Evolutionary conservation across 345 rosid genomes (phyloP).

Genomic region (Crucihimalaya himalaica): DNA sequence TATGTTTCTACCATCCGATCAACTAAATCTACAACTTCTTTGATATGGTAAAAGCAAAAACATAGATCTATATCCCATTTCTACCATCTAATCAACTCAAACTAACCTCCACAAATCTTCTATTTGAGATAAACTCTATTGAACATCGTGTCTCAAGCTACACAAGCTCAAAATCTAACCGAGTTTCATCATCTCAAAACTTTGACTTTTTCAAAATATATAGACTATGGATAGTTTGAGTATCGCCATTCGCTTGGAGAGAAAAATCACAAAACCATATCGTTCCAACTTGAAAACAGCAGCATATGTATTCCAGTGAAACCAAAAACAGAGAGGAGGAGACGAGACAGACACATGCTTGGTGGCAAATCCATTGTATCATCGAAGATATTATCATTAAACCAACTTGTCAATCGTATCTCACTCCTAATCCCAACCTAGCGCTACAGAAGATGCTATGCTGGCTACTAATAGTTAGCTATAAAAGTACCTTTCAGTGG

Average conservation of each 20-base stretch:
- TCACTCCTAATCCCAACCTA: background rate
- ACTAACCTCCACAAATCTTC: background rate
- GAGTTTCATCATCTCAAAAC: background rate
- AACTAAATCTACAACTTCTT: background rate
- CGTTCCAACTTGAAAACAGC: background rate
- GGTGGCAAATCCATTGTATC: background rate
- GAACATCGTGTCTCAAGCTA: background rate
- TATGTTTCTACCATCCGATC: background rate
- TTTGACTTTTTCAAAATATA: background rate
- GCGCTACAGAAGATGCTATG: background rate
- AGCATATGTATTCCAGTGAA: background rate
- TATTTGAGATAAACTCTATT: background rate
- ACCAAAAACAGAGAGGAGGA: constrained; percentile 14
- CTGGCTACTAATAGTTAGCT: background rate
- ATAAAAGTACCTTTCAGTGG: constrained; percentile 3
- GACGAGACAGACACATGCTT: background rate
- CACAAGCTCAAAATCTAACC: background rate
- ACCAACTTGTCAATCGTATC: background rate
- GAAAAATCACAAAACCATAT: constrained; percentile 17
- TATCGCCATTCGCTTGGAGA: constrained; percentile 16
- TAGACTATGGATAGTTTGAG: background rate
- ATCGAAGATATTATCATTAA: background rate
- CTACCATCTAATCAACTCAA: constrained; percentile 2
- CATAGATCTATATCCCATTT: constrained; percentile 8
- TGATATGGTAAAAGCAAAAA: background rate